Evolutionary conservation across 805 yeast species (phyloP), one percentile per base, ranked within the genome.

Genomic region (Blastobotrys attinorum): DNA sequence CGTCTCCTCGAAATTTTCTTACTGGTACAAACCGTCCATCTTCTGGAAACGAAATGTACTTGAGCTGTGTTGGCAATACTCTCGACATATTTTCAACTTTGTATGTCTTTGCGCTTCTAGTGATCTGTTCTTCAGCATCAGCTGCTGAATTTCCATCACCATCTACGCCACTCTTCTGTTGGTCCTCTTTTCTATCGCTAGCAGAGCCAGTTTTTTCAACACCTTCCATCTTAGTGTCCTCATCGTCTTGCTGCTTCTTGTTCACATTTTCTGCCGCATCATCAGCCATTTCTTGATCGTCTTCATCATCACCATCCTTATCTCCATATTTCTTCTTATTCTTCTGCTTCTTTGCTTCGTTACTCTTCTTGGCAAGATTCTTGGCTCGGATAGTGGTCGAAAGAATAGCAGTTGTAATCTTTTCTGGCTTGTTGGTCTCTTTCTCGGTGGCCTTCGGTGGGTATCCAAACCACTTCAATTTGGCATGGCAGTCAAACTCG

Each of bases 331-430:
- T 60, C 59, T 71, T 72, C 23, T 71, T 78, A 45, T 71, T 69
- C 60, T 76, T 67, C 55, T 73, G 75, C 55, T 71, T 68, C 58
- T 73, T 73, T 52, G 70, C 70, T 36, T 73, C 73, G 49, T 69
- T 69, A 33, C 71, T 69, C 66, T 77, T 78, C 69, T 77, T 81
- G 21, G 95, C 95, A 62, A 97, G 80, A 27, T 90, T 92, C 63
- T 84, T 86, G n/a, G 96, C 96, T 62, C 81, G 82, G 15, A 81
- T 86, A 2, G 98, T 90, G 0, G 97, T 90, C 2, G 97, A 88
- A 44, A 92, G 72, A 13, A 92, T 95, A 2, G 97, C 98, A 34
- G 95, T 85, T 1, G 88, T 84, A 39, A 88, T 75, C 67, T 85
- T 88, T 61, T 87, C 97, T 3, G 89, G 86, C 43, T 81, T 87